These are phyloP conservation scores for Penicillium silybi DNA, from an alignment of 495 filamentous ascomycete genomes.

Conservation along the genomic window DNA sequence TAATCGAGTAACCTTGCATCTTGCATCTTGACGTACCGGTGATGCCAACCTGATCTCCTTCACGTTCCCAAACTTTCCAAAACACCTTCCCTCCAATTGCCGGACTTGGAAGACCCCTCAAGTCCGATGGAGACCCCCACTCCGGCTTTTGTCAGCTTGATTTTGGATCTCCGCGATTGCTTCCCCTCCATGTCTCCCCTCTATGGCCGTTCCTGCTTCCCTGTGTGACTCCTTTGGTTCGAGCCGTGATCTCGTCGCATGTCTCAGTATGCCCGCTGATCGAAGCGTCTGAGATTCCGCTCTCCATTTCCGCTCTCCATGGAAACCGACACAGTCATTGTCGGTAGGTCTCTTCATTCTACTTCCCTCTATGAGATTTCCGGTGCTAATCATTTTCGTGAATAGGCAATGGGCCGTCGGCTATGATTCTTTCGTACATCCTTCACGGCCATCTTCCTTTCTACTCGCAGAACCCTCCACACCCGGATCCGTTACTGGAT, in stretches of 20 bases:
- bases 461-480: conserved; percentile 50
- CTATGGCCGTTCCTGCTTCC: conserved; percentile 10
- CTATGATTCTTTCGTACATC: conserved; percentile 64
- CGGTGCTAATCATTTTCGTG: conserved; percentile 2
- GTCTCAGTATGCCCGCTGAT: conserved; percentile 34
- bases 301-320: conserved; percentile 37
- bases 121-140: conserved; percentile 6
- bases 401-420: conserved; percentile 61
- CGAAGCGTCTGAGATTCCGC: conserved; percentile 26
- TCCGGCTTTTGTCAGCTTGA: conserved; percentile 25
- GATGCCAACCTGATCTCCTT: not conserved
- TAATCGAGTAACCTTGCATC: not conserved
- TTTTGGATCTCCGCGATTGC: conserved; percentile 16
- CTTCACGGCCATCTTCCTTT: conserved; percentile 62
- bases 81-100: not conserved
- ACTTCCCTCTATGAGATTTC: conserved; percentile 8
- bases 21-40: not conserved
- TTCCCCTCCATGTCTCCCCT: not conserved
- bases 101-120: not conserved
- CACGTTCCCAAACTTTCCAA: not conserved
- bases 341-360: conserved; percentile 36
- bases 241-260: conserved; percentile 19
- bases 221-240: not conserved
- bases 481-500: conserved; percentile 60
- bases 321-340: conserved; percentile 46